These are phyloP conservation scores for Scheffersomyces coipomensis DNA, from an alignment of 805 yeast genomes.

Conservation along the genomic window DNA sequence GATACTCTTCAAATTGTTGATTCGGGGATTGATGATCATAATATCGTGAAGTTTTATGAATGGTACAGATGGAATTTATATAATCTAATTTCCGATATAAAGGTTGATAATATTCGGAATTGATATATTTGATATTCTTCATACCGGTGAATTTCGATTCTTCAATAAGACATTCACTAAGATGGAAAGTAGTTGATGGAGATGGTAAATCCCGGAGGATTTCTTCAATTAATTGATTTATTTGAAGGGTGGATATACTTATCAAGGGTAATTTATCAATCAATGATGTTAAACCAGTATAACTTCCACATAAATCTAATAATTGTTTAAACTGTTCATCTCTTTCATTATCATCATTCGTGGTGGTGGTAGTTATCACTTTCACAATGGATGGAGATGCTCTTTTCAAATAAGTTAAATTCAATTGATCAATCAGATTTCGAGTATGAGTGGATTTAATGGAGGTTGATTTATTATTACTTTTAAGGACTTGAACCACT, in stretches of 20 bases:
- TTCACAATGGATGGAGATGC: background rate
- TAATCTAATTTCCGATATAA: background rate
- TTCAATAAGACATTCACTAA: background rate
- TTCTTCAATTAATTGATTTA: background rate
- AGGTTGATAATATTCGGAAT: background rate
- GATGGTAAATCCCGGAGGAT: background rate
- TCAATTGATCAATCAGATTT: background rate
- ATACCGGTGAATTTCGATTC: background rate
- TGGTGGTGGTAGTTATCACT: background rate
- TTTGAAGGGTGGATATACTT: background rate
- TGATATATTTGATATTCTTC: background rate
- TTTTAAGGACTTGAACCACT: background rate
- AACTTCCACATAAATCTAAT: background rate
- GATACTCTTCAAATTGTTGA: slow-evolving; percentile 7
- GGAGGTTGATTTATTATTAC: background rate
- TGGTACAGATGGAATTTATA: background rate
- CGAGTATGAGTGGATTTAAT: too few relatives aligned
- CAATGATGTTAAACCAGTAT: background rate
- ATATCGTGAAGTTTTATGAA: background rate
- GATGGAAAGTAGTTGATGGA: background rate
- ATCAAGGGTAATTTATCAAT: background rate
- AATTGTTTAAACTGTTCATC: too few relatives aligned
- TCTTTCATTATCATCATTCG: background rate
- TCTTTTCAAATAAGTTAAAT: background rate
- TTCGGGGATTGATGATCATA: background rate